These are phyloP conservation scores for Mortierella sp. DNA, from an alignment of 371 early-diverging fungal genomes.

Conservation along the genomic window DNA sequence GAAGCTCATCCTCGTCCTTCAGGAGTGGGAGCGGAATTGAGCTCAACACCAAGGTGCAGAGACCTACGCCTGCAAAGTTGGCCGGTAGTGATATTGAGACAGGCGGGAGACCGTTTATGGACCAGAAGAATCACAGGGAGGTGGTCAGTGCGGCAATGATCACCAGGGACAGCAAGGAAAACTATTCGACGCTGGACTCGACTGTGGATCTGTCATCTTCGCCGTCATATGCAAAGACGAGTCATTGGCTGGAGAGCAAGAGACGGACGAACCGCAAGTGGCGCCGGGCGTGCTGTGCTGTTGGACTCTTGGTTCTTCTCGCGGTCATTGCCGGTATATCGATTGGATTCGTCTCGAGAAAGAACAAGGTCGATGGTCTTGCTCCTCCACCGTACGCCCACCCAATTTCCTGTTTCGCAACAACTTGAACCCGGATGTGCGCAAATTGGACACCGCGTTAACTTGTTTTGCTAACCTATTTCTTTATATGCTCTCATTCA, in stretches of 20 bases:
- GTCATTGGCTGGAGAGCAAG: conserved; percentile 34
- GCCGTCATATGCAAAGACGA: conserved; percentile 11
- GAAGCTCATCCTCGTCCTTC: conserved; percentile 19
- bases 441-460: too few species aligned
- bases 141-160: conserved; percentile 13
- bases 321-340: conserved; percentile 29
- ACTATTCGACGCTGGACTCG: neutral
- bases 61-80: conserved; percentile 12
- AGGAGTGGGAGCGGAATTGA: conserved; percentile 29
- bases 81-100: neutral
- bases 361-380: conserved; percentile 44
- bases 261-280: conserved; percentile 34
- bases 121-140: neutral
- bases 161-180: conserved; percentile 11
- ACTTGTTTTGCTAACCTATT: too few species aligned
- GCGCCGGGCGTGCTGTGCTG: conserved; percentile 32
- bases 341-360: conserved; percentile 30
- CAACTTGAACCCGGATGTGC: too few species aligned
- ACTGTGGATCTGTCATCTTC: neutral
- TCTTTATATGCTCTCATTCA: too few species aligned
- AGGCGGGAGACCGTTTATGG: too few species aligned
- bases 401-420: too few species aligned
- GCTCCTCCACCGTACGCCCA: conserved; percentile 25
- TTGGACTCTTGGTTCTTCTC: conserved; percentile 28
- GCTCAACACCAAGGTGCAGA: conserved; percentile 16